A percentile compares a stretch with the other conserved stretches of the same genome.
Conservation (phyloP, 495 filamentous ascomycete genomes). For the Aspergillus conjunctus region DNA sequence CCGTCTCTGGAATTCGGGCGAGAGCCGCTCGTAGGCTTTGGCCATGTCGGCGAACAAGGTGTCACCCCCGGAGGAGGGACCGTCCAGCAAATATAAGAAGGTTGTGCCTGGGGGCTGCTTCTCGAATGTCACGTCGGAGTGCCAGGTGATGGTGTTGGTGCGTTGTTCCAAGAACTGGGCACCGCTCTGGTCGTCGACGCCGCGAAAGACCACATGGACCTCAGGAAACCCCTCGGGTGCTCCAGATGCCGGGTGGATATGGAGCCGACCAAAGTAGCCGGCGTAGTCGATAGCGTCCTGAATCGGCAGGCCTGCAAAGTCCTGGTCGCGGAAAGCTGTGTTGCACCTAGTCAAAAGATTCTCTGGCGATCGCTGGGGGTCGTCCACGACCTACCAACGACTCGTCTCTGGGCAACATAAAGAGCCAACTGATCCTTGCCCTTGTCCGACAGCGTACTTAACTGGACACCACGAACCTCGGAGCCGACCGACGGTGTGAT, state of each 20-base stretch:
- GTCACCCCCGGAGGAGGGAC: conserved; percentile 61
- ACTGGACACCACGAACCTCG: conserved; percentile 55
- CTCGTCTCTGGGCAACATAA: conserved; percentile 57
- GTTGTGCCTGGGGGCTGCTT: conserved; percentile 65
- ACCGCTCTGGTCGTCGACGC: conserved; percentile 50
- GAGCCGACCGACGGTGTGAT: conserved; percentile 57
- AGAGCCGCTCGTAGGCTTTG: conserved; percentile 57
- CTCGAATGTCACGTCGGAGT: conserved; percentile 66
- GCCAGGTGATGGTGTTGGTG: conserved; percentile 62
- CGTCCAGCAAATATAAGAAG: conserved; percentile 63
- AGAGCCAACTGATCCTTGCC: conserved; percentile 60
- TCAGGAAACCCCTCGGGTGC: conserved; percentile 59
- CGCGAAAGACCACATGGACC: conserved; percentile 61
- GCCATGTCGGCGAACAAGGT: conserved; percentile 62
- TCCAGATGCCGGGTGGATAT: conserved; percentile 62
- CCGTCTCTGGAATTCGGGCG: conserved; percentile 55
- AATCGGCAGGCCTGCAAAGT: conserved; percentile 58
- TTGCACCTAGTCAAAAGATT: too few relatives aligned
- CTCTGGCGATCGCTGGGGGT: background rate
- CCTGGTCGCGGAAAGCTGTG: conserved; percentile 62
- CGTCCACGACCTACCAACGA: conserved; percentile 44
- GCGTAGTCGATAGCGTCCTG: conserved; percentile 56
- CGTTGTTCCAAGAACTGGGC: conserved; percentile 52
- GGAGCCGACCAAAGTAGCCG: conserved; percentile 62
- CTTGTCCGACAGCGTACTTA: conserved; percentile 52